phyloP scores from a whole-genome alignment of 371 early-diverging fungal genomes.

The Mortierella sp. region DNA sequence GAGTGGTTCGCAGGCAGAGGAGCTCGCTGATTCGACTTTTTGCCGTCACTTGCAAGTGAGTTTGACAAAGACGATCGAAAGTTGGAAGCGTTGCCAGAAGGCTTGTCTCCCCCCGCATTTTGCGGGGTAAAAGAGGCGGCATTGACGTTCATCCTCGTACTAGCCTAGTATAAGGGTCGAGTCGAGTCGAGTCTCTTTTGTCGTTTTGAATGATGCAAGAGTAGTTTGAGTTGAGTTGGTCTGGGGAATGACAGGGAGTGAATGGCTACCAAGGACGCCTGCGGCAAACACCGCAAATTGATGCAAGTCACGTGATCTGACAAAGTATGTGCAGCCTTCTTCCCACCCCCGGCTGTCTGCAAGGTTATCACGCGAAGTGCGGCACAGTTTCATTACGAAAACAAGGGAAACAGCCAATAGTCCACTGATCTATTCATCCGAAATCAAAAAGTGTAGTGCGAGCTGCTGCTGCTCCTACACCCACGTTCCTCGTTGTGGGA shows the following conservation, averaged over 20 bases:
- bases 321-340: no score
- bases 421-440: no score
- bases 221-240: background rate
- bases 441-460: no score
- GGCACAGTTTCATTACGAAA: no score
- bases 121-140: conserved; percentile 51
- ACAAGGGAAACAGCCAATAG: no score
- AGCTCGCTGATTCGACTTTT: conserved; percentile 41
- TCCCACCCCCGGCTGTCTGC: no score
- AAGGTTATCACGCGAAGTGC: no score
- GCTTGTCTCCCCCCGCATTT: conserved; percentile 32
- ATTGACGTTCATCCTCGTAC: conserved; percentile 47
- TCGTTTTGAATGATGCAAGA: background rate
- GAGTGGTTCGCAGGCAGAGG: conserved; percentile 17
- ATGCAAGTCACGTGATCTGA: background rate
- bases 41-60: conserved; percentile 25
- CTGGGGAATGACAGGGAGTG: conserved; percentile 5
- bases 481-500: no score
- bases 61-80: conserved; percentile 33
- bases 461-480: background rate
- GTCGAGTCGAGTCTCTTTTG: conserved; percentile 3
- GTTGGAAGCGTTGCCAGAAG: conserved; percentile 30
- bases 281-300: background rate
- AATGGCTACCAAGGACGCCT: background rate
- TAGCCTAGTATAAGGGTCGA: conserved; percentile 4